Conservation (phyloP, 1,284 basidiomycete genomes). For the Calocybe gambosa region DNA sequence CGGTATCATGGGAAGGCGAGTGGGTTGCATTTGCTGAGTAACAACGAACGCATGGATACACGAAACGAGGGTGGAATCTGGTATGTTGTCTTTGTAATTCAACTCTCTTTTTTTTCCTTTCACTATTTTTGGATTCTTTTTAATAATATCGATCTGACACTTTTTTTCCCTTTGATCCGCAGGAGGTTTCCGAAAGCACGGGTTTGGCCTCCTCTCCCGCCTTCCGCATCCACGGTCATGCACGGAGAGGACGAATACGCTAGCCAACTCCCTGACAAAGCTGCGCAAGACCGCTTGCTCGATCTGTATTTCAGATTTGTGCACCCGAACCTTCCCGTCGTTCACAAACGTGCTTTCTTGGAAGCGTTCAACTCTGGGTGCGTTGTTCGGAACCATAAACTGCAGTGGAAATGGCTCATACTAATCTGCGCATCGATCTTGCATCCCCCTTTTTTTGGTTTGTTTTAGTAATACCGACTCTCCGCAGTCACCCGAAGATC, state of each 20-base stretch:
- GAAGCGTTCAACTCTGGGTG: conserved; percentile 48
- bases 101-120: conserved; percentile 4
- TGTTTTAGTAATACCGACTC: conserved; percentile 20
- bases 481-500: conserved; percentile 18
- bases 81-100: conserved; percentile 28
- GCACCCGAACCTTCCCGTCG: conserved; percentile 66
- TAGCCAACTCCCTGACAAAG: conserved; percentile 44
- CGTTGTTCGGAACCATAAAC: conserved; percentile 14
- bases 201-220: conserved; percentile 70
- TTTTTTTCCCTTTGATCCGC: conserved; percentile 3
- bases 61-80: conserved; percentile 78
- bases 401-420: too few species aligned
- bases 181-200: conserved; percentile 79
- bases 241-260: conserved; percentile 33
- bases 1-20: conserved; percentile 77
- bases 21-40: conserved; percentile 70
- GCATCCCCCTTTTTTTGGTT: too few species aligned
- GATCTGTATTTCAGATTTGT: conserved; percentile 76
- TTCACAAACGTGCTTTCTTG: conserved; percentile 68
- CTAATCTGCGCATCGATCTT: too few species aligned
- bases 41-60: conserved; percentile 51
- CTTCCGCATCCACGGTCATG: conserved; percentile 22
- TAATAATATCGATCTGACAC: background rate
- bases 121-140: conserved; percentile 6
- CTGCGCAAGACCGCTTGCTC: conserved; percentile 62